Percentiles rank a stretch among this genome's conserved stretches.
Evolutionary conservation across 257 asterid species (phyloP).

Genomic region (Knoxia roxburghii): DNA sequence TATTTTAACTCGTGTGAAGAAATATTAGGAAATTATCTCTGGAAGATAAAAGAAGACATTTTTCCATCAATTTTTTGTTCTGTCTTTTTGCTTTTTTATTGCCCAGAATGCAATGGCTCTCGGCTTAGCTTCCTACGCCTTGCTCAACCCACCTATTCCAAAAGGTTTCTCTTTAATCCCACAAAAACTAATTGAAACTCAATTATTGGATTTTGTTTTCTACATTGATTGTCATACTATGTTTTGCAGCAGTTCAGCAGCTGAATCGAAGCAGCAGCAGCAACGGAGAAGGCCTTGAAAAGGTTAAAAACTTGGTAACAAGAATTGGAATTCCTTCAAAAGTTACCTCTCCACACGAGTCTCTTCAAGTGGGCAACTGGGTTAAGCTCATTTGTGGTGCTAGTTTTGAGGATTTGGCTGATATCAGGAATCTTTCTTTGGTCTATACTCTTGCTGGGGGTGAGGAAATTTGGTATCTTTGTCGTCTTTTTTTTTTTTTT

Average conservation of each 20-base stretch:
- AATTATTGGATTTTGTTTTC: neutral
- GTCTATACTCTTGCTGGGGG: slow-evolving; percentile 95
- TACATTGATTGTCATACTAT: neutral
- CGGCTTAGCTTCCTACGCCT: slow-evolving; percentile 39
- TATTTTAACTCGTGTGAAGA: no score
- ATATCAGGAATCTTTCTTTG: slow-evolving; percentile 85
- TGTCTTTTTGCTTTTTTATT: neutral
- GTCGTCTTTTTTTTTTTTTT: neutral
- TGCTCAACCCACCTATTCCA: slow-evolving; percentile 33
- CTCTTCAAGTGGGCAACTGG: slow-evolving; percentile 81
- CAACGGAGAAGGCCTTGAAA: slow-evolving; percentile 32
- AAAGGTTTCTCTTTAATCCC: slow-evolving; percentile 14
- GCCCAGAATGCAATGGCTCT: slow-evolving; percentile 28
- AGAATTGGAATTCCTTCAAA: slow-evolving; percentile 46
- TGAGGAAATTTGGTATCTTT: slow-evolving; percentile 6
- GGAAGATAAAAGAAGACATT: neutral
- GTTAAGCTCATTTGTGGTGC: slow-evolving; percentile 96
- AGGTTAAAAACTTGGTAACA: slow-evolving; percentile 39
- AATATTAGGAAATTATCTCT: no score
- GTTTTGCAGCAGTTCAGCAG: slow-evolving; percentile 25
- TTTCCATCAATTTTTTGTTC: neutral
- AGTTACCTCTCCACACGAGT: slow-evolving; percentile 51
- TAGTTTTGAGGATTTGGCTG: slow-evolving; percentile 91
- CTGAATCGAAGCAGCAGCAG: slow-evolving; percentile 27
- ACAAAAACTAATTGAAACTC: neutral